phyloP scores from a whole-genome alignment of 2,329 filamentous ascomycete genomes.

The Dendryphion nanum region DNA sequence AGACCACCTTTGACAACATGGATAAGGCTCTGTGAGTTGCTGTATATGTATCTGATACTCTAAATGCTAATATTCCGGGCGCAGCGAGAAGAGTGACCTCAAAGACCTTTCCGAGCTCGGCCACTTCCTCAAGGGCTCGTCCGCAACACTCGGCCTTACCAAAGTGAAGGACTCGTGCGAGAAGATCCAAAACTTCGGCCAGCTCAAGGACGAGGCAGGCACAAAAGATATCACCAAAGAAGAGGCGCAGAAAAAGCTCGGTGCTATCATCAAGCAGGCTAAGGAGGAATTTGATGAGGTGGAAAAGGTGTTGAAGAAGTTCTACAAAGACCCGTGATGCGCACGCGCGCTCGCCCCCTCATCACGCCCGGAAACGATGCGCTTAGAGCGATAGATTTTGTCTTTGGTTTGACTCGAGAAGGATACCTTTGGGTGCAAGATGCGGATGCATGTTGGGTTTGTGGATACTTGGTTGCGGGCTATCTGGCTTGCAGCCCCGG shows the following conservation, averaged over 20 bases:
- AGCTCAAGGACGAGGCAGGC: slow-evolving; percentile 76
- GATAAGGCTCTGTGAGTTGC: slow-evolving; percentile 72
- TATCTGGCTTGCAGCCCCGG: too few relatives aligned
- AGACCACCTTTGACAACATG: slow-evolving; percentile 83
- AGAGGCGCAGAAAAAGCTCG: slow-evolving; percentile 65
- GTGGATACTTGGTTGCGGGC: too few relatives aligned
- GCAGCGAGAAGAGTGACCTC: slow-evolving; percentile 67
- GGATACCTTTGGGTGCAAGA: too few relatives aligned
- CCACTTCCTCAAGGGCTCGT: slow-evolving; percentile 97
- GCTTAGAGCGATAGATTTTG: too few relatives aligned
- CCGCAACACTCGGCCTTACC: slow-evolving; percentile 84
- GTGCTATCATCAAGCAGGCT: slow-evolving; percentile 66
- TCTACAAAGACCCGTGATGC: slow-evolving; percentile 58
- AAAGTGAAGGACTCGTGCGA: slow-evolving; percentile 94
- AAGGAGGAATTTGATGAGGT: slow-evolving; percentile 76
- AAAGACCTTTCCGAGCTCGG: slow-evolving; percentile 76
- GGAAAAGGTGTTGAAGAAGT: slow-evolving; percentile 67
- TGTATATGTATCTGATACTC: background rate
- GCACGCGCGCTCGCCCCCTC: background rate
- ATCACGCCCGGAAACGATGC: too few relatives aligned
- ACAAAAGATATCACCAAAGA: slow-evolving; percentile 64
- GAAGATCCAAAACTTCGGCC: slow-evolving; percentile 92
- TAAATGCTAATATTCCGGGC: background rate
- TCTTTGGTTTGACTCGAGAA: too few relatives aligned
- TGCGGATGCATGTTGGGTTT: too few relatives aligned